Evolutionary conservation across 2,329 filamentous ascomycete species (phyloP).

Genomic region (Aspergillus awamori): DNA sequence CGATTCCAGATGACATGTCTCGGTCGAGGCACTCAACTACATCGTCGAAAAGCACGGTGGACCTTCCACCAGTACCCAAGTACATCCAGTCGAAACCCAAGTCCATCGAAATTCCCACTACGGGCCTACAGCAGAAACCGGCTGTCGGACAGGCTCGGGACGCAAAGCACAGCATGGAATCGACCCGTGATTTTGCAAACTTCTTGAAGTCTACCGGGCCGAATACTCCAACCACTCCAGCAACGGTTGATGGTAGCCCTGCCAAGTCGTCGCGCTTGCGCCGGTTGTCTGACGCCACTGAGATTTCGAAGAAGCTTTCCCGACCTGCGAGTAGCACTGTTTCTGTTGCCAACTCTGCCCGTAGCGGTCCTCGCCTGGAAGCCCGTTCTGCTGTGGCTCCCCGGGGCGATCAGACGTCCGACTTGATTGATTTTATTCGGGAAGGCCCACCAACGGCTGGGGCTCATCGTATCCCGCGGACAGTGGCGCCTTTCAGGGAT

Average conservation of each 20-base stretch:
- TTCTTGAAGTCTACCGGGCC: slow-evolving; percentile 87
- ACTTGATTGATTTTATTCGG: slow-evolving; percentile 93
- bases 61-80: slow-evolving; percentile 22
- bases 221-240: slow-evolving; percentile 29
- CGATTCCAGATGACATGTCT: slow-evolving; percentile 28
- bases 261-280: slow-evolving; percentile 16
- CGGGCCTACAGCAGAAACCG: slow-evolving; percentile 25
- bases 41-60: slow-evolving; percentile 23
- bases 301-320: slow-evolving; percentile 20
- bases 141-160: slow-evolving; percentile 63
- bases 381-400: slow-evolving; percentile 72
- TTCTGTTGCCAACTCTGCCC: slow-evolving; percentile 21
- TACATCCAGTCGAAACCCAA: slow-evolving; percentile 30
- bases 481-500: slow-evolving; percentile 80
- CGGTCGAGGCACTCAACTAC: slow-evolving; percentile 26
- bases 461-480: slow-evolving; percentile 74
- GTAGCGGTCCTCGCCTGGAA: slow-evolving; percentile 57
- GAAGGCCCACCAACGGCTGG: slow-evolving; percentile 71
- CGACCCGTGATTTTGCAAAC: slow-evolving; percentile 79
- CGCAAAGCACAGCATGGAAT: slow-evolving; percentile 69
- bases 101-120: slow-evolving; percentile 25
- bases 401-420: slow-evolving; percentile 70
- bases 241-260: slow-evolving; percentile 13
- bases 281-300: slow-evolving; percentile 22
- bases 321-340: slow-evolving; percentile 17